Evolutionary conservation across 1,139 yeast genomes (phyloP).

Genomic region (Taphrina flavorubra): DNA sequence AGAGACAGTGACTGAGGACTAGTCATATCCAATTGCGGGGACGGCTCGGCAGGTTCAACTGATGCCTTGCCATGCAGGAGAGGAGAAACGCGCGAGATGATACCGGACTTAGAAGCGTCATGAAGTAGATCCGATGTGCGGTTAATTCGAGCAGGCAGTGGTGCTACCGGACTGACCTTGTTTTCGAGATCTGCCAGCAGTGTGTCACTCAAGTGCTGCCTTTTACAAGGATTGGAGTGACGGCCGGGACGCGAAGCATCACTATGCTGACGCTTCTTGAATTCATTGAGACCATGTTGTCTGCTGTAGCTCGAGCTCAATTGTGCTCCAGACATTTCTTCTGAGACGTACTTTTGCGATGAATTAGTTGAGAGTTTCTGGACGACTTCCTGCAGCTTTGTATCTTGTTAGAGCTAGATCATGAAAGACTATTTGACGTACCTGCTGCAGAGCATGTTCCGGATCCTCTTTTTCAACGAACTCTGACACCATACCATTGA

Average conservation of each 20-base stretch:
- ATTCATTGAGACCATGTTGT: not conserved
- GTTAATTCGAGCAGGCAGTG: conserved; percentile 13
- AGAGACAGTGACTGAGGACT: conserved; percentile 46
- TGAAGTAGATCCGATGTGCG: conserved; percentile 22
- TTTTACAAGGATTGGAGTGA: not conserved
- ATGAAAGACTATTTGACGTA: conserved; percentile 31
- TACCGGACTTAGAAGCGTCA: conserved; percentile 8
- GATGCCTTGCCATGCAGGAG: not conserved
- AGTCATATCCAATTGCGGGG: conserved; percentile 23
- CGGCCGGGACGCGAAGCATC: conserved; percentile 1
- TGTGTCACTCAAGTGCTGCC: conserved; percentile 11
- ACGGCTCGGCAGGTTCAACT: not conserved
- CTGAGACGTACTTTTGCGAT: conserved; percentile 5
- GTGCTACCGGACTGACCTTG: not conserved
- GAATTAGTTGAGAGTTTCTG: conserved; percentile 21
- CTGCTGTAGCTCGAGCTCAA: not conserved
- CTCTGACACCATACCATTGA: conserved; percentile 47
- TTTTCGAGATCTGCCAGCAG: not conserved
- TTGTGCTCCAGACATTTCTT: not conserved
- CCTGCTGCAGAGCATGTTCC: conserved; percentile 46
- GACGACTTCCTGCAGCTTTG: conserved; percentile 32
- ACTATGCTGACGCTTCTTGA: conserved; percentile 16
- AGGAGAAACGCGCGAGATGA: conserved; percentile 4
- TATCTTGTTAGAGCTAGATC: not conserved
- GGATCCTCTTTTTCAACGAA: conserved; percentile 44